Evolutionary conservation across 495 filamentous ascomycete genomes (phyloP).

Genomic region (Saxispiralis lemnorum): DNA sequence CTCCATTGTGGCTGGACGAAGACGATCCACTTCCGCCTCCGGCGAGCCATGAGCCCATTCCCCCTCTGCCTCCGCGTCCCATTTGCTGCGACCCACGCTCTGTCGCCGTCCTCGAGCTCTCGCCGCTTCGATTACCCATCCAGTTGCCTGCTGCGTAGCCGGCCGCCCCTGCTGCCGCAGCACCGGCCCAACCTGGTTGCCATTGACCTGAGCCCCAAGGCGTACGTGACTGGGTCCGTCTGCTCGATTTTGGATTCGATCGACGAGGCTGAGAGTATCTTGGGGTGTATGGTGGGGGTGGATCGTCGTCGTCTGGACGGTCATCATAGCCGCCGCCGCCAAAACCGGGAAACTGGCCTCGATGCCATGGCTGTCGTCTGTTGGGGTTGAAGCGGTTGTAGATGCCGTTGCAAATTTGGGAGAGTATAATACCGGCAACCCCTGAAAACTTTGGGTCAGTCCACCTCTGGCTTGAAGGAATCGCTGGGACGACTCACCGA

Average conservation of each 20-base stretch:
- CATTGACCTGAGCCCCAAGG: conserved; percentile 51
- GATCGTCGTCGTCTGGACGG: conserved; percentile 33
- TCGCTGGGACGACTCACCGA: conserved; percentile 1
- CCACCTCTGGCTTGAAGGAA: not conserved
- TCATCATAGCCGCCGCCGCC: conserved; percentile 33
- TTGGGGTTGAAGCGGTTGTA: conserved; percentile 15
- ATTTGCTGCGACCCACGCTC: conserved; percentile 2
- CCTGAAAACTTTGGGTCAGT: not conserved
- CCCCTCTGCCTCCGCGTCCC: not conserved
- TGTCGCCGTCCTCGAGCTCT: not conserved
- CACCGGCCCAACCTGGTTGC: conserved; percentile 55
- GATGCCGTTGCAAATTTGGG: conserved; percentile 2
- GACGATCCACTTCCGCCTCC: conserved; percentile 29
- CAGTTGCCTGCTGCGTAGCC: conserved; percentile 47
- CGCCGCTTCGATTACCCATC: not conserved
- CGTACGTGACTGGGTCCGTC: conserved; percentile 15
- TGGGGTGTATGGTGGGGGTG: conserved; percentile 46
- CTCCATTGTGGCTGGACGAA: conserved; percentile 23
- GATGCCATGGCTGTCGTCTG: conserved; percentile 20
- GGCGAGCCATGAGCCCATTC: conserved; percentile 18
- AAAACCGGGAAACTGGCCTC: not conserved
- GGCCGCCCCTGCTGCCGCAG: conserved; percentile 51
- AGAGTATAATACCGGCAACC: conserved; percentile 6
- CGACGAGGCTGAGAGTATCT: conserved; percentile 22
- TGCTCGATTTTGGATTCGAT: conserved; percentile 14